Conservation (phyloP, 2,329 filamentous ascomycete genomes). For the Neurospora crassa region DNA sequence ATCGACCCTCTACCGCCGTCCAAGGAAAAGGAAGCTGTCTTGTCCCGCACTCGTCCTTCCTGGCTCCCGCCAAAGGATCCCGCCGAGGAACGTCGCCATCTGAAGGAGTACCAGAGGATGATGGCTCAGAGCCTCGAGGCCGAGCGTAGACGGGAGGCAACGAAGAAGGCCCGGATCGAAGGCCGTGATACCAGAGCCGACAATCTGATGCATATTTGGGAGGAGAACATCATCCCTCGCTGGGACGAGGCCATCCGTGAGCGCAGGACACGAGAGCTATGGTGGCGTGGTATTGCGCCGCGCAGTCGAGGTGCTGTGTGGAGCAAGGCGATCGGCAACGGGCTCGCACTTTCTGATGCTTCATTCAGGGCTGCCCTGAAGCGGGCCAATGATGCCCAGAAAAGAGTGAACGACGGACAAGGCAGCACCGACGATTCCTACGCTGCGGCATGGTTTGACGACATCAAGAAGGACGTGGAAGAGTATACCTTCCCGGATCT, state of each 20-base stretch:
- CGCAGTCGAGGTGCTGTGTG: slow-evolving; percentile 61
- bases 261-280: slow-evolving; percentile 62
- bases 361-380: slow-evolving; percentile 64
- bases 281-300: slow-evolving; percentile 72
- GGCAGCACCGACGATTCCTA: slow-evolving; percentile 43
- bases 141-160: slow-evolving; percentile 48
- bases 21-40: slow-evolving; percentile 76
- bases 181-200: slow-evolving; percentile 45
- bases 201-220: slow-evolving; percentile 57
- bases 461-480: slow-evolving; percentile 54
- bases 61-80: slow-evolving; percentile 84
- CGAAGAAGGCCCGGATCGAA: slow-evolving; percentile 40
- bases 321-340: slow-evolving; percentile 63
- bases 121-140: slow-evolving; percentile 55
- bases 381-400: slow-evolving; percentile 54
- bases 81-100: slow-evolving; percentile 79
- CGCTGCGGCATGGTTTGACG: slow-evolving; percentile 51
- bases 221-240: slow-evolving; percentile 64
- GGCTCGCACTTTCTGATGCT: slow-evolving; percentile 54
- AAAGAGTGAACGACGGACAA: slow-evolving; percentile 41
- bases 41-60: slow-evolving; percentile 70
- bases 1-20: slow-evolving; percentile 77
- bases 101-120: slow-evolving; percentile 80
- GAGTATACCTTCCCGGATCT: slow-evolving; percentile 60
- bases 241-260: slow-evolving; percentile 65